Evolutionary conservation across 371 early-diverging fungal species (phyloP).

Genomic region (Mortierella polycephala): DNA sequence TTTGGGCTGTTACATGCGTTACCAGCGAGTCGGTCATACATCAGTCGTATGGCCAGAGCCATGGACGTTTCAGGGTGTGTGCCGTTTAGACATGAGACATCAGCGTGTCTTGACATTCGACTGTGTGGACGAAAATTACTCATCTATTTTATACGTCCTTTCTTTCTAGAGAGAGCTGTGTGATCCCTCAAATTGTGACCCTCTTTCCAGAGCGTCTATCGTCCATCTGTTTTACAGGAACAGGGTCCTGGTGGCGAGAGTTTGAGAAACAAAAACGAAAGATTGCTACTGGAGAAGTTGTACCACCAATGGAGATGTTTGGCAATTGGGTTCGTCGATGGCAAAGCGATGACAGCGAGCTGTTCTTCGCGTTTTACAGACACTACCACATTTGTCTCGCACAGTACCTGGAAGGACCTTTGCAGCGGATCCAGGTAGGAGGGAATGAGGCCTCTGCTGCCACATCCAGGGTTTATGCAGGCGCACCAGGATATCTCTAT

Average conservation of each 20-base stretch:
- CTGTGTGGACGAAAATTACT: neutral
- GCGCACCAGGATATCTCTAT: constrained; percentile 65
- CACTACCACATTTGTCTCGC: constrained; percentile 62
- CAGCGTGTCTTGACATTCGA: neutral
- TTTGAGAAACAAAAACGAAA: constrained; percentile 53
- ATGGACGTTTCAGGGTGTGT: constrained; percentile 51
- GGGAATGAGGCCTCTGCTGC: constrained; percentile 38
- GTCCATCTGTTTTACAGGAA: constrained; percentile 45
- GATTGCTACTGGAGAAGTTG: constrained; percentile 39
- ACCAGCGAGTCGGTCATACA: constrained; percentile 53
- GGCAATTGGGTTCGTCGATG: constrained; percentile 67
- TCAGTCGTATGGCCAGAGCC: constrained; percentile 56
- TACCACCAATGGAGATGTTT: constrained; percentile 54
- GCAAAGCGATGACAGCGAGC: constrained; percentile 69
- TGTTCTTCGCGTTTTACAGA: constrained; percentile 68
- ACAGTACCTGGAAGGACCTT: constrained; percentile 45
- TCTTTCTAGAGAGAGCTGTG: constrained; percentile 32
- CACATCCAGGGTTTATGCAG: constrained; percentile 56
- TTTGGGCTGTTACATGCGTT: constrained; percentile 57
- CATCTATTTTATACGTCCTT: neutral
- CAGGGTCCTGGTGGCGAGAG: constrained; percentile 53
- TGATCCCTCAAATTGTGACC: constrained; percentile 42
- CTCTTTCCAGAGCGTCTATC: constrained; percentile 55
- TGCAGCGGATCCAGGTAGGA: constrained; percentile 42
- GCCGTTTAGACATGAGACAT: neutral